These are phyloP conservation scores for Cercospora beticola DNA, from an alignment of 2,329 filamentous ascomycete genomes.

Conservation along the genomic window DNA sequence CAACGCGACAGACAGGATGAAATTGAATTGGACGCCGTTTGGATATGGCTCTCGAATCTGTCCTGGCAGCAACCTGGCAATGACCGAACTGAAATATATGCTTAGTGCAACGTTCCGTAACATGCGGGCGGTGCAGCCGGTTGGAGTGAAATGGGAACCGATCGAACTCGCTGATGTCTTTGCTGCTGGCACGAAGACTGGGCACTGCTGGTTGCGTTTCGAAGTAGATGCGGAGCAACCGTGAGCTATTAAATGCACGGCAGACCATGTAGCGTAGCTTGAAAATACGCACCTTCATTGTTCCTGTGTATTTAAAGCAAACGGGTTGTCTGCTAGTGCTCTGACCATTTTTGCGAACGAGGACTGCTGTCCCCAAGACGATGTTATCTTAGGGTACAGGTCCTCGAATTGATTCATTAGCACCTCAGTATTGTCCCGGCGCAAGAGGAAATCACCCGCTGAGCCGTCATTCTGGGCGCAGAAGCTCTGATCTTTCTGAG, in stretches of 20 bases:
- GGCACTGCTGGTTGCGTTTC: constrained; percentile 23
- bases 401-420: background rate
- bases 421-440: background rate
- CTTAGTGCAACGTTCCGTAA: constrained; percentile 17
- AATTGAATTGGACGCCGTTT: constrained; percentile 49
- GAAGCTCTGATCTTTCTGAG: background rate
- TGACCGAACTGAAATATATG: constrained; percentile 58
- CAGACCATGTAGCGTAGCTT: background rate
- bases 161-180: constrained; percentile 24
- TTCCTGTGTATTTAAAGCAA: background rate
- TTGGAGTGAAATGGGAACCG: background rate
- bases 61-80: constrained; percentile 47
- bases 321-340: background rate
- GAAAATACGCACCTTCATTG: background rate
- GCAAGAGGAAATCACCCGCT: background rate
- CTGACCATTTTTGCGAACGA: background rate
- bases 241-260: background rate
- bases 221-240: background rate
- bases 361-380: background rate
- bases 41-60: constrained; percentile 49
- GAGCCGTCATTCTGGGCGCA: background rate
- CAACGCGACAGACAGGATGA: constrained; percentile 36
- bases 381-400: background rate
- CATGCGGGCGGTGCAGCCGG: constrained; percentile 3
- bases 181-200: constrained; percentile 12